Evolutionary conservation across 2,329 filamentous ascomycete species (phyloP).

Genomic region (Trichothecium sympodiale): DNA sequence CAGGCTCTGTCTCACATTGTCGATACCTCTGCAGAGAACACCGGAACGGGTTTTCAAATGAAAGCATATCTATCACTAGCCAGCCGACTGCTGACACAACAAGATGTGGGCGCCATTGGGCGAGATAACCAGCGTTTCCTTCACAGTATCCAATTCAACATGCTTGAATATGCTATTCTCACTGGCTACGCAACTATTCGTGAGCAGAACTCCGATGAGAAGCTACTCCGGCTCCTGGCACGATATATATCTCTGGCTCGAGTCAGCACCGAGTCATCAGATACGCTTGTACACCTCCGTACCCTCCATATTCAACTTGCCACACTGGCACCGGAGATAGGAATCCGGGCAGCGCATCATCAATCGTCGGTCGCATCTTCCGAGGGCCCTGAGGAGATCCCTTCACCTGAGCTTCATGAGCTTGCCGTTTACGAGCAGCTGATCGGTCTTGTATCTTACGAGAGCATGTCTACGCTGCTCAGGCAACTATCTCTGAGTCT

Average conservation of each 20-base stretch:
- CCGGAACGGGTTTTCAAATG: not conserved
- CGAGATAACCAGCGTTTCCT: slow-evolving; percentile 24
- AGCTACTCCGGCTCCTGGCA: slow-evolving; percentile 53
- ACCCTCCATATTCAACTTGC: slow-evolving; percentile 45
- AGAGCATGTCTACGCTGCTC: slow-evolving; percentile 49
- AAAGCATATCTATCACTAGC: slow-evolving; percentile 20
- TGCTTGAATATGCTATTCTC: slow-evolving; percentile 30
- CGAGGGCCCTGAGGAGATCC: slow-evolving; percentile 9
- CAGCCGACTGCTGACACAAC: slow-evolving; percentile 24
- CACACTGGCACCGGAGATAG: slow-evolving; percentile 38
- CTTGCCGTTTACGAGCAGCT: slow-evolving; percentile 56
- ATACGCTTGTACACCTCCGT: slow-evolving; percentile 32
- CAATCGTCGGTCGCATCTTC: slow-evolving; percentile 4
- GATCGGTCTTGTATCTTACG: slow-evolving; percentile 60
- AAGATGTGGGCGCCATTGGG: slow-evolving; percentile 29
- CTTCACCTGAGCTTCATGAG: slow-evolving; percentile 22
- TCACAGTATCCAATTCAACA: slow-evolving; percentile 23
- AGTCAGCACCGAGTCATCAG: slow-evolving; percentile 19
- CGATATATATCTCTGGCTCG: slow-evolving; percentile 52
- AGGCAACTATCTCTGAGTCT: slow-evolving; percentile 21
- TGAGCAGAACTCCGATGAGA: slow-evolving; percentile 17
- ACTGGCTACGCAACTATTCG: slow-evolving; percentile 14
- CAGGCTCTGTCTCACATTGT: not conserved
- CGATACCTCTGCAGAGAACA: not conserved
- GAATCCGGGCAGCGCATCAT: slow-evolving; percentile 26